phyloP scores from a whole-genome alignment of 1,139 yeast genomes.

The Blastobotrys ciferrii region DNA sequence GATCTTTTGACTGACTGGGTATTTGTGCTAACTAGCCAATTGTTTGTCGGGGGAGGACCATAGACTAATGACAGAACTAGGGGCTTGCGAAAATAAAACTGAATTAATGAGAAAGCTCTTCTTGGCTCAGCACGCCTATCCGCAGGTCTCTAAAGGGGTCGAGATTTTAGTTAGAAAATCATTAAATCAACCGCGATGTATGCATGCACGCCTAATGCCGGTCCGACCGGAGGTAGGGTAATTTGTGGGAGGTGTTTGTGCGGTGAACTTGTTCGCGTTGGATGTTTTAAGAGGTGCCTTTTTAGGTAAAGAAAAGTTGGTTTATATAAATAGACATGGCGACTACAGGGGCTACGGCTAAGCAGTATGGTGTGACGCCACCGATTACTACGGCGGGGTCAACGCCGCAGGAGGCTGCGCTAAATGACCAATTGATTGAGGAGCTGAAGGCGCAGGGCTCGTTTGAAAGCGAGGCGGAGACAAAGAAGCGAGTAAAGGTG shows the following conservation, averaged over 20 bases:
- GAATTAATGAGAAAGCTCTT: too few species aligned
- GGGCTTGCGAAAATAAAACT: too few species aligned
- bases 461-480: slow-evolving; percentile 81
- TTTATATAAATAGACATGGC: background rate
- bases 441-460: slow-evolving; percentile 85
- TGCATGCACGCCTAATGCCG: background rate
- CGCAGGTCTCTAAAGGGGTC: too few species aligned
- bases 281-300: too few species aligned
- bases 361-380: slow-evolving; percentile 70
- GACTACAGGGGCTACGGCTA: slow-evolving; percentile 11
- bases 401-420: slow-evolving; percentile 68
- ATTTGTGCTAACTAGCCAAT: too few species aligned
- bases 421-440: slow-evolving; percentile 72
- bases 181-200: background rate
- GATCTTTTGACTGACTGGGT: too few species aligned
- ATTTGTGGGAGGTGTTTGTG: background rate
- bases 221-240: background rate
- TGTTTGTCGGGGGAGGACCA: too few species aligned
- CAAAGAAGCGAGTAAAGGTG: slow-evolving; percentile 73
- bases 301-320: too few species aligned
- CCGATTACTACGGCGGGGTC: slow-evolving; percentile 86
- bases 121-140: too few species aligned
- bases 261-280: too few species aligned
- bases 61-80: too few species aligned
- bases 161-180: too few species aligned